Evolutionary conservation across 495 filamentous ascomycete species (phyloP).

Genomic region (Neurospora sp.): DNA sequence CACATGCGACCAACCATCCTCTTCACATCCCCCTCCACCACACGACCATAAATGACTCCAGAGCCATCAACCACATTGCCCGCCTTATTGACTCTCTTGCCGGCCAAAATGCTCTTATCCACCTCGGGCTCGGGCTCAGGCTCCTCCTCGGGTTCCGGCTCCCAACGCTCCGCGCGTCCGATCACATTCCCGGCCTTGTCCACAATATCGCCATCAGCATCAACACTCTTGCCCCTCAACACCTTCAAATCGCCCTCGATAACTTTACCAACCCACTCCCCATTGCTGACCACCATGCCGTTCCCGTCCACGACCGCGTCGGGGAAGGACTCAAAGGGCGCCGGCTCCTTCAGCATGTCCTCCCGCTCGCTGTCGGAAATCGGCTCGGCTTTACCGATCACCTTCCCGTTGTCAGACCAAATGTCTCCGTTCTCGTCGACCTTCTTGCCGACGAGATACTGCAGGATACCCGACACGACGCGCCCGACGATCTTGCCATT

Average conservation of each 20-base stretch:
- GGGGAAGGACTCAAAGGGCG: slow-evolving; percentile 67
- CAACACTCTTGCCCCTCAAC: slow-evolving; percentile 65
- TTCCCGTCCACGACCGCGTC: slow-evolving; percentile 57
- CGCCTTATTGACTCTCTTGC: slow-evolving; percentile 76
- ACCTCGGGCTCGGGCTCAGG: slow-evolving; percentile 36
- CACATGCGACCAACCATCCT: slow-evolving; percentile 70
- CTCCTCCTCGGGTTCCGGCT: slow-evolving; percentile 49
- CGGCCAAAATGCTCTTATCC: slow-evolving; percentile 63
- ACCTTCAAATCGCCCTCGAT: slow-evolving; percentile 67
- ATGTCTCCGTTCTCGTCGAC: slow-evolving; percentile 64
- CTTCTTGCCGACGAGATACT: slow-evolving; percentile 58
- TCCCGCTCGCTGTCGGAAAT: slow-evolving; percentile 65
- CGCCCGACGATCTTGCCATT: slow-evolving; percentile 63
- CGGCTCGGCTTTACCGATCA: slow-evolving; percentile 63
- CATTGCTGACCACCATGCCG: slow-evolving; percentile 62
- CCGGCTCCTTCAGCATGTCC: slow-evolving; percentile 45
- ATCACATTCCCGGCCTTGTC: slow-evolving; percentile 72
- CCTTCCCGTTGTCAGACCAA: slow-evolving; percentile 62
- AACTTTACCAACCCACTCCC: slow-evolving; percentile 59
- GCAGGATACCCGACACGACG: slow-evolving; percentile 56
- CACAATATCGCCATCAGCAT: slow-evolving; percentile 75
- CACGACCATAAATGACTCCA: slow-evolving; percentile 65
- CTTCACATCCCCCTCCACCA: slow-evolving; percentile 62
- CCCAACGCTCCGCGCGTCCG: slow-evolving; percentile 71
- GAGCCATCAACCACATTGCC: slow-evolving; percentile 71